Evolutionary conservation across 192 early-diverging fungal genomes (phyloP), one percentile per base, ranked within the genome.

Genomic region (Pilaira anomala): DNA sequence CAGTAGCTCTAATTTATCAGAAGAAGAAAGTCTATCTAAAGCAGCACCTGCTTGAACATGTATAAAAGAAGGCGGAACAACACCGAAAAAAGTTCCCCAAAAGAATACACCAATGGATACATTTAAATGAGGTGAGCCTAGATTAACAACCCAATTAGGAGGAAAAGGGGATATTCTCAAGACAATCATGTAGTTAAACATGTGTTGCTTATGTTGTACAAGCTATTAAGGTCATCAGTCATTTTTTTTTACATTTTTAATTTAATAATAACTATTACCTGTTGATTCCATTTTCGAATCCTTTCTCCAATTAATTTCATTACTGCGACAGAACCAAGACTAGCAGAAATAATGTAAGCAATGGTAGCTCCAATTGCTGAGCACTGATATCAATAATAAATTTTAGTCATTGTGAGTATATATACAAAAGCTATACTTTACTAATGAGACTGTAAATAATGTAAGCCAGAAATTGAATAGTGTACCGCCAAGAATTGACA

Each of bases 171-270:
- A 64, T 5, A 85, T 60, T 24, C 84, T 73, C 12, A 85, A 63
- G 1, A 85, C 67, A 48, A 85, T 74, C 57, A 85, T 82, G 50
- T 85, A 85, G 28, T 81, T 83, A 44, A 85, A 62, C 68, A 85
- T 67, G 61, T 83, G 66, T 44, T 75, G 71, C n/a, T 75, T 76
- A 69, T 85, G 84, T 42, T 49, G 71, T 41, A 68, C 72, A 9
- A 76, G 36, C 62, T 73, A 48, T 28, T 33, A 42, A 28, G 26
- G 19, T 21, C 28, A 28, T 55, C 53, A 55, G 53, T 55, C 18
- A 6, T 7, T 53, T 16, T 33, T 28, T 9, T 55, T 21, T 55
- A 8, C 21, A 18, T 33, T 21, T 21, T 9, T 30, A 11, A n/a
- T 28, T 28, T n/a, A 41, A 25, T 45, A 39, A 16, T 3, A 60